These are phyloP conservation scores for Russula virescens DNA, from an alignment of 768 basidiomycete species.

Conservation along the genomic window DNA sequence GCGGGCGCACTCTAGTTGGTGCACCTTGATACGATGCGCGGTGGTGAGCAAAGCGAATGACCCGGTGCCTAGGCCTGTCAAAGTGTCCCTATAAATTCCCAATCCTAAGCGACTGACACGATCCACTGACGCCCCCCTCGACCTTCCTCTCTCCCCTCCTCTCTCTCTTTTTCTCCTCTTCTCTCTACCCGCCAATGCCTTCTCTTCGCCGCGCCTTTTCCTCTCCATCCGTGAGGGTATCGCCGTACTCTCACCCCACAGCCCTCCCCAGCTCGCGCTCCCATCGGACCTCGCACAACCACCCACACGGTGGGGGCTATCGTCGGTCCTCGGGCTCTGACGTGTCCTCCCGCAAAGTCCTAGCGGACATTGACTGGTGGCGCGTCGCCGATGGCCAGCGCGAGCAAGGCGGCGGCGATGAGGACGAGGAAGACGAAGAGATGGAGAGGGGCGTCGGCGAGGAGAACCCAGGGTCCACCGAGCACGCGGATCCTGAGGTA, in stretches of 20 bases:
- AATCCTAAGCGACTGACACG: background rate
- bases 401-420: slow-evolving; percentile 41
- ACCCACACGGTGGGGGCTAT: slow-evolving; percentile 27
- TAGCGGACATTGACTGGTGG: slow-evolving; percentile 90
- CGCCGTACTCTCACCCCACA: slow-evolving; percentile 47
- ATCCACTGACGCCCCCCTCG: background rate
- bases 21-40: background rate
- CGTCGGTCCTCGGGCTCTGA: slow-evolving; percentile 69
- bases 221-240: slow-evolving; percentile 59
- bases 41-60: background rate
- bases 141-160: background rate
- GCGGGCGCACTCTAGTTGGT: background rate
- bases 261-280: slow-evolving; percentile 33
- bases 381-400: slow-evolving; percentile 68
- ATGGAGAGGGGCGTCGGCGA: slow-evolving; percentile 25
- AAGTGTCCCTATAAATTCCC: background rate
- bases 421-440: slow-evolving; percentile 27
- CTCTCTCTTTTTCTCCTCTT: slow-evolving; percentile 29
- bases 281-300: slow-evolving; percentile 25
- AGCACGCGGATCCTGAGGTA: background rate
- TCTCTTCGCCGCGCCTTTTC: slow-evolving; percentile 77
- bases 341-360: slow-evolving; percentile 56
- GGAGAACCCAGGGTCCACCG: background rate
- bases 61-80: background rate
- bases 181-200: slow-evolving; percentile 48